A percentile compares a stretch with the other conserved stretches of the same genome.
Conservation (phyloP, 176 grass and related monocot genomes). For the Oryza officinalis region DNA sequence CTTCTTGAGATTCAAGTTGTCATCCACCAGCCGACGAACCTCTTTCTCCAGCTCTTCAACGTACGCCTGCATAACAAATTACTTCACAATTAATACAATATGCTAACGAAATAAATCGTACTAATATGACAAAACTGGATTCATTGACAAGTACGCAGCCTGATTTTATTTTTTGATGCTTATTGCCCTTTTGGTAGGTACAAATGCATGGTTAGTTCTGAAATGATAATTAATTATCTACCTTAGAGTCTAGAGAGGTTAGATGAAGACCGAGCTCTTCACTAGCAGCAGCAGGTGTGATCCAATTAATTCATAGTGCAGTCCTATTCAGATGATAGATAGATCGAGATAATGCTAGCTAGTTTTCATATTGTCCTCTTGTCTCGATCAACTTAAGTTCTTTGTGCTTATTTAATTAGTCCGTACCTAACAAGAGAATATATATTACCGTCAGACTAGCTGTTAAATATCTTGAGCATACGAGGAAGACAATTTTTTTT, state of each 20-base stretch:
- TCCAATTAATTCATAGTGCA: not conserved
- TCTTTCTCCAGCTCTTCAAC: constrained; percentile 58
- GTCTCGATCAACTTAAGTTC: not conserved
- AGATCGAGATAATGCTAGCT: not conserved
- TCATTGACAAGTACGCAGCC: not conserved
- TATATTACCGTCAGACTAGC: not conserved
- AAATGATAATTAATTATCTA: not conserved
- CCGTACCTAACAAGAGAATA: not conserved
- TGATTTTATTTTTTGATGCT: not conserved
- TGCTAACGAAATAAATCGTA: not conserved
- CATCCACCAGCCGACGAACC: constrained; percentile 52
- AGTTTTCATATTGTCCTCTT: not conserved
- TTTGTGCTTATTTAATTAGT: not conserved
- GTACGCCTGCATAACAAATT: constrained; percentile 39
- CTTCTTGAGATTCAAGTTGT: constrained; percentile 57
- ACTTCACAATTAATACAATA: not conserved
- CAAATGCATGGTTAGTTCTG: not conserved
- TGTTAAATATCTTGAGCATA: not conserved
- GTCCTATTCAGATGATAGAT: not conserved
- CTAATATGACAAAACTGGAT: not conserved
- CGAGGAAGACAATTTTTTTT: not conserved
- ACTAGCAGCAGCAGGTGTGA: constrained; percentile 4
- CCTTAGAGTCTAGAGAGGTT: not conserved
- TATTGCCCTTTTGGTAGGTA: not conserved
- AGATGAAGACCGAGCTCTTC: not conserved